phyloP scores from a whole-genome alignment of 2,329 filamentous ascomycete species.

The Rhinocladiella similis region DNA sequence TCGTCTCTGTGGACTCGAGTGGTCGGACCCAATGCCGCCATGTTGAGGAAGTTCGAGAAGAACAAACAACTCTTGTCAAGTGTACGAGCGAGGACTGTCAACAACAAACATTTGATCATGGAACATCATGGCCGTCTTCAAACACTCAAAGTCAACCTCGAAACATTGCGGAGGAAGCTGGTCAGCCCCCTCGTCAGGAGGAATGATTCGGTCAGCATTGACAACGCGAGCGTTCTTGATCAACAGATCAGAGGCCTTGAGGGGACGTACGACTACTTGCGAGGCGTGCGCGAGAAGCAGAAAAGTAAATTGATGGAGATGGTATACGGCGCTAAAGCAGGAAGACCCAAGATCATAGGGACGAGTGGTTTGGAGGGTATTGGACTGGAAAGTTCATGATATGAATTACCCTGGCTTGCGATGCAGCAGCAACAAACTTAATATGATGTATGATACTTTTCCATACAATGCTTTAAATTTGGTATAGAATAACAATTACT shows the following conservation, averaged over 20 bases:
- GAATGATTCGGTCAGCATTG: constrained; percentile 50
- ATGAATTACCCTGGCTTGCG: neutral
- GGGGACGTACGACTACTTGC: constrained; percentile 75
- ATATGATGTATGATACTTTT: constrained; percentile 2
- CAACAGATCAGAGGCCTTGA: constrained; percentile 83
- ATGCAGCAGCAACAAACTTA: neutral
- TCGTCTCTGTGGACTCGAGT: constrained; percentile 83
- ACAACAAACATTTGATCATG: constrained; percentile 82
- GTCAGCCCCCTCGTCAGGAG: constrained; percentile 79
- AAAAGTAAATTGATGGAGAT: constrained; percentile 81
- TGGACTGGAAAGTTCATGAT: constrained; percentile 18
- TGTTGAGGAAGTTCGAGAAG: constrained; percentile 87
- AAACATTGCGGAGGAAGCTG: constrained; percentile 78
- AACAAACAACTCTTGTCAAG: constrained; percentile 78
- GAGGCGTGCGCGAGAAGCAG: constrained; percentile 72
- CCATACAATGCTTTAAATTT: neutral
- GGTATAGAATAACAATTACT: neutral
- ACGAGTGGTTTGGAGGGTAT: constrained; percentile 17
- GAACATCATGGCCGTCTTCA: constrained; percentile 84
- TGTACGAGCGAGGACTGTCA: constrained; percentile 78
- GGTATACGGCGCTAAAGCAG: constrained; percentile 59
- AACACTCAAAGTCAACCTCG: constrained; percentile 81
- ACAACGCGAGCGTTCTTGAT: constrained; percentile 66
- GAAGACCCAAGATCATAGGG: constrained; percentile 18
- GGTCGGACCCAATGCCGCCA: constrained; percentile 71